Conservation (phyloP, 2,329 filamentous ascomycete species). For the Monosporascus sp. region DNA sequence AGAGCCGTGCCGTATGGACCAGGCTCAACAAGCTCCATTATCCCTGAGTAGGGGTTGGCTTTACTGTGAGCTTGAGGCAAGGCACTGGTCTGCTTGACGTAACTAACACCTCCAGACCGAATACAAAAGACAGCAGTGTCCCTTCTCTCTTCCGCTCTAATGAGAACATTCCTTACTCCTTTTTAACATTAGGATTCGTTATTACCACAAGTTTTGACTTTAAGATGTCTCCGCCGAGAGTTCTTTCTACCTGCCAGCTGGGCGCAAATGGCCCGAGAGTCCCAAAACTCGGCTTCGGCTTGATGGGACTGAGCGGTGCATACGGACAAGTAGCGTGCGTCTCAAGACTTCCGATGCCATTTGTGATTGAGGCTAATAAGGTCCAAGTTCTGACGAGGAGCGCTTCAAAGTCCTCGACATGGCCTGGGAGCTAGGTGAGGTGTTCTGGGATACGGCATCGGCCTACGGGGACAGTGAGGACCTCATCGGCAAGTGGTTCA, state of each 20-base stretch:
- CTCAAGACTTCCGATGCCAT: too few relatives aligned
- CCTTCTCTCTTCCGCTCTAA: too few relatives aligned
- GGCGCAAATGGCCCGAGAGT: conserved; percentile 48
- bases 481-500: conserved; percentile 39
- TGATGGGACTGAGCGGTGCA: conserved; percentile 41
- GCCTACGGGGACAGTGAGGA: conserved; percentile 38
- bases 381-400: conserved; percentile 13
- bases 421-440: conserved; percentile 29
- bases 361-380: too few relatives aligned
- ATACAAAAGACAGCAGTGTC: too few relatives aligned
- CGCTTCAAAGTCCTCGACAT: conserved; percentile 16
- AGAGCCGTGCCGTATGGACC: too few relatives aligned
- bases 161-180: too few relatives aligned
- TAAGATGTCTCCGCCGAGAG: not conserved
- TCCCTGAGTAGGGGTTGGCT: too few relatives aligned
- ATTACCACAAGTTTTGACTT: not conserved
- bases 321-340: conserved; percentile 24
- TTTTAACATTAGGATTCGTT: too few relatives aligned
- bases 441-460: conserved; percentile 40
- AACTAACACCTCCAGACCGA: too few relatives aligned
- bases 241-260: conserved; percentile 35
- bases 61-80: too few relatives aligned
- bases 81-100: too few relatives aligned
- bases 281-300: conserved; percentile 44
- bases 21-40: too few relatives aligned